These are phyloP conservation scores for Phytophthora aleatoria DNA, from an alignment of 352 stramenopile genomes.

Conservation along the genomic window DNA sequence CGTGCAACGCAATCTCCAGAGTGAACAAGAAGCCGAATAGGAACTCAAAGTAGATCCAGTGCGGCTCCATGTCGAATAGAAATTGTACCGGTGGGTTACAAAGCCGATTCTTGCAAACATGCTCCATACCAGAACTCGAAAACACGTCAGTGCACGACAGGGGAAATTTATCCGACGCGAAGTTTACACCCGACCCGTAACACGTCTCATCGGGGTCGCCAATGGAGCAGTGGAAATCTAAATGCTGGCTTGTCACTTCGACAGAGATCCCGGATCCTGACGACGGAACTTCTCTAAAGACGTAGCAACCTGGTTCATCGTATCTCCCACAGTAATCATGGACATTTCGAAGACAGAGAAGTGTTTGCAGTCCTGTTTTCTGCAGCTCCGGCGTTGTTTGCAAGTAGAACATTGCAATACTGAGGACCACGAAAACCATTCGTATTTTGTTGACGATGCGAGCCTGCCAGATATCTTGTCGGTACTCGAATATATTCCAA, in stretches of 20 bases:
- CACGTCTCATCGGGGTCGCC: conserved; percentile 21
- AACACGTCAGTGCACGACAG: conserved; percentile 34
- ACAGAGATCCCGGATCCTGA: conserved; percentile 16
- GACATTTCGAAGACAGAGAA: conserved; percentile 49
- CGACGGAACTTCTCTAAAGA: conserved; percentile 19
- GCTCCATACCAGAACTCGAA: conserved; percentile 8
- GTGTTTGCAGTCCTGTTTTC: conserved; percentile 40
- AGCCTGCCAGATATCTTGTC: conserved; percentile 31
- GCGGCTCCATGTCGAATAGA: conserved; percentile 53
- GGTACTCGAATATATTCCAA: conserved; percentile 58
- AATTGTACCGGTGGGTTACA: conserved; percentile 44
- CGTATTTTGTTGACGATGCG: conserved; percentile 38
- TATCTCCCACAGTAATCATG: conserved; percentile 42
- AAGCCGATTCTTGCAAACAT: conserved; percentile 50
- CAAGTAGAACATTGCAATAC: conserved; percentile 56
- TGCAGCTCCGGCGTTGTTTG: conserved; percentile 61
- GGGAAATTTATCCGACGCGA: conserved; percentile 34
- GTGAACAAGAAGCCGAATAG: conserved; percentile 52
- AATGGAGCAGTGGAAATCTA: conserved; percentile 41
- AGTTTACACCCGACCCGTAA: conserved; percentile 40
- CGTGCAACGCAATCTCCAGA: conserved; percentile 37
- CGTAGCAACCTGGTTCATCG: conserved; percentile 43
- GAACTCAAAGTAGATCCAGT: conserved; percentile 58
- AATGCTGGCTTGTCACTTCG: conserved; percentile 11
- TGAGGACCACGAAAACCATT: conserved; percentile 43